Evolutionary conservation across 257 asterid species (phyloP).

Genomic region (Jaltomata sinuosa): DNA sequence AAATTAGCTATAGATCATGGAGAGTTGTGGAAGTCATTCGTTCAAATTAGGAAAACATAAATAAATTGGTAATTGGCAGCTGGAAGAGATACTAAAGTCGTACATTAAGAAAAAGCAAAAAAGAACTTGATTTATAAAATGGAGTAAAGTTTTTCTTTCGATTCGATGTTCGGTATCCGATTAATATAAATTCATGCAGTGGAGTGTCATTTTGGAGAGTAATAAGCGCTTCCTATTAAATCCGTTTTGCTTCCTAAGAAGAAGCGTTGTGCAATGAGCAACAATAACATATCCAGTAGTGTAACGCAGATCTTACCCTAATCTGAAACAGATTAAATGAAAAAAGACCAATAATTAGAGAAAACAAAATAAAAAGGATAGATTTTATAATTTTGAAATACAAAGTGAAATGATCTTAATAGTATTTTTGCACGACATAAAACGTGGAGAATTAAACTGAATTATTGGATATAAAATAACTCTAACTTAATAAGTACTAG

Average conservation of each 20-base stretch:
- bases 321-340: too few relatives aligned
- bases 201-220: too few relatives aligned
- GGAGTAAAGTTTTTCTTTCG: too few relatives aligned
- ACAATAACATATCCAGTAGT: too few relatives aligned
- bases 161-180: too few relatives aligned
- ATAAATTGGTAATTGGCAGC: background rate
- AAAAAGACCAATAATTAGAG: too few relatives aligned
- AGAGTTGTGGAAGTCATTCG: background rate
- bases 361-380: background rate
- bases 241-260: too few relatives aligned
- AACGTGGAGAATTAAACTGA: background rate
- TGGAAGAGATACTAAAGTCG: background rate
- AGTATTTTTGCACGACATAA: background rate
- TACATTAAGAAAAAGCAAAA: background rate
- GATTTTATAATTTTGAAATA: background rate
- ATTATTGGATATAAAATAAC: background rate
- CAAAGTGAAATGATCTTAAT: background rate
- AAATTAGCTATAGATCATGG: background rate
- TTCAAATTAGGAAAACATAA: background rate
- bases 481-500: background rate
- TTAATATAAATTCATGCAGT: too few relatives aligned
- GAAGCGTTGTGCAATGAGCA: too few relatives aligned
- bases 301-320: too few relatives aligned
- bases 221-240: too few relatives aligned
- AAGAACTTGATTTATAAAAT: too few relatives aligned